Evolutionary conservation across 805 yeast species (phyloP), one percentile per base, ranked within the genome.

Genomic region (Nakazawaea molendinolei): DNA sequence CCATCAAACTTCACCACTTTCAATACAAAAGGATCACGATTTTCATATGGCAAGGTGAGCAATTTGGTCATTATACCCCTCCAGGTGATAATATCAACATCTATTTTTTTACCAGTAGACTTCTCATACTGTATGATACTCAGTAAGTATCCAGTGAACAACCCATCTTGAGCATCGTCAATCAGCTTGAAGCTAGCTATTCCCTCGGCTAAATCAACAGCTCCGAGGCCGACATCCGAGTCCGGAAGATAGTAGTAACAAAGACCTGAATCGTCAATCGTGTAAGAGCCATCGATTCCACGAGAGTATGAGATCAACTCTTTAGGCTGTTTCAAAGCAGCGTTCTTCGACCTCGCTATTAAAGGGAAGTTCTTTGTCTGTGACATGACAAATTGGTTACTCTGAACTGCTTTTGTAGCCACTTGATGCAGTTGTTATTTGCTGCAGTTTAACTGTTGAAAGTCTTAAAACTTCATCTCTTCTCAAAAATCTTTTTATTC

Each of bases 221-320:
- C 61, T 6, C 68, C 71, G n/a, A 61, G 60, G 32, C 77, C 75
- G n/a, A 83, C 51, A 29, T 72, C 74, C 4, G 76, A 56, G 51
- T 85, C 87, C 12, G 95, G 94, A 21, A 90, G 65, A 54, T 86
- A 92, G 61, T 69, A 89, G 57, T 85, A 86, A n/a, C 69, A 61
- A 34, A 86, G 56, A 3, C 72, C 67, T 0, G 74, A 56, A 36
- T 74, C 74, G 45, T 76, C 79, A 8, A 73, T 57, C 4, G 58
- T 52, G 21, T 71, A 65, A 16, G 67, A 73, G 16, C 76, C 78
- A 5, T 76, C 71, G n/a, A 58, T 57, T 19, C 71, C 74, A 39
- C 86, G 62, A 2, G 90, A 76, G 52, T 65, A 90, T 4, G 73
- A 55, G n/a, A 73, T 65, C 3, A 90, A 46, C 56, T 92, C 96